These are phyloP conservation scores for Pyricularia grisea DNA, from an alignment of 2,329 filamentous ascomycete genomes.

Conservation along the genomic window DNA sequence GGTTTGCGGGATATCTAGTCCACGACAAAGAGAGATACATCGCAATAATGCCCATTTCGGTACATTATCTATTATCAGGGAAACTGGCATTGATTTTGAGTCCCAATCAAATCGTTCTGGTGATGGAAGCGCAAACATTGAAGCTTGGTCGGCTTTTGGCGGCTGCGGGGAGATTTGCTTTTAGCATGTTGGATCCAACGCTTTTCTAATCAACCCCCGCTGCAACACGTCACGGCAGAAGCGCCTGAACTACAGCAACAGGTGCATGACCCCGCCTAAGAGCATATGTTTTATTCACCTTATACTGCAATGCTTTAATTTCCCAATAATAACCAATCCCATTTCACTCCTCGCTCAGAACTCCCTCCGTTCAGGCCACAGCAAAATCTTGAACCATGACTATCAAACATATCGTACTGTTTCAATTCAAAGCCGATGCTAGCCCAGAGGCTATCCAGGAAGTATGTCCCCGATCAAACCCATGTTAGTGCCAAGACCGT, in stretches of 20 bases:
- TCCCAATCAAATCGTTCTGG: background rate
- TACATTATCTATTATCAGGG: background rate
- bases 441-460: background rate
- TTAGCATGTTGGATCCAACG: too few species aligned
- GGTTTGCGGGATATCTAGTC: too few species aligned
- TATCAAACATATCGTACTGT: background rate
- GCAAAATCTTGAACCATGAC: background rate
- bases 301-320: background rate
- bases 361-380: background rate
- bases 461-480: background rate
- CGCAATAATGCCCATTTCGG: too few species aligned
- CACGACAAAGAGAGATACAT: too few species aligned
- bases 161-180: too few species aligned
- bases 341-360: background rate
- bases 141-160: too few species aligned
- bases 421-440: background rate
- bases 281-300: too few species aligned
- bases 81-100: background rate
- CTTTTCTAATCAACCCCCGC: too few species aligned
- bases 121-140: too few species aligned
- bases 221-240: too few species aligned
- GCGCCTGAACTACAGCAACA: too few species aligned
- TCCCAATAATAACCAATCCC: background rate
- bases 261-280: too few species aligned
- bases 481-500: background rate